phyloP scores from a whole-genome alignment of 2,329 filamentous ascomycete species.

The Penicillium capsulatum region DNA sequence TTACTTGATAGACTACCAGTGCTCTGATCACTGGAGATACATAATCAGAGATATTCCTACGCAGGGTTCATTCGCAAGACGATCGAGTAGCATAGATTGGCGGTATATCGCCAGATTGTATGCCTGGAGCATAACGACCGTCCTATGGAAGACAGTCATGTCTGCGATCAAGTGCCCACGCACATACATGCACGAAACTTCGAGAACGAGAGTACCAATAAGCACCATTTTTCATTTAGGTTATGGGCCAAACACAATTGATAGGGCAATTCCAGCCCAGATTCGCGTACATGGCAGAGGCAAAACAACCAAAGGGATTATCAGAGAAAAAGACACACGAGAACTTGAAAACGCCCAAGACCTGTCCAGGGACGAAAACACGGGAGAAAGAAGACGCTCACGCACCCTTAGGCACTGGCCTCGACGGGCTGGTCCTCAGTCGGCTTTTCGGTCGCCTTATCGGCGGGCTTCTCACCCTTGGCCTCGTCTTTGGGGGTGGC shows the following conservation, averaged over 20 bases:
- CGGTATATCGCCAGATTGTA: no score
- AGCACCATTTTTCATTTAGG: background rate
- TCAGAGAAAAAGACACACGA: constrained; percentile 3
- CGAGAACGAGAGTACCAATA: constrained; percentile 3
- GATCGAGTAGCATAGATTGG: no score
- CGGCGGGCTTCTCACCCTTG: constrained; percentile 30
- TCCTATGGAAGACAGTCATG: no score
- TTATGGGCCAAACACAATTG: background rate
- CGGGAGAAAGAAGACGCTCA: constrained; percentile 1
- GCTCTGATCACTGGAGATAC: no score
- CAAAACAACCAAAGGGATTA: background rate
- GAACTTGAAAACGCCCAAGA: constrained; percentile 8
- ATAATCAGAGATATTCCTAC: no score
- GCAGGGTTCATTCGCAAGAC: no score
- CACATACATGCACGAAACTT: background rate
- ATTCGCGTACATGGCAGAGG: background rate
- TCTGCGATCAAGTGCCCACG: no score
- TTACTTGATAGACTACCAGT: no score
- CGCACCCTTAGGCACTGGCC: constrained; percentile 22
- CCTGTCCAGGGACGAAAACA: constrained; percentile 6
- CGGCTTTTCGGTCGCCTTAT: constrained; percentile 17
- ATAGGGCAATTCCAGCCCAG: background rate
- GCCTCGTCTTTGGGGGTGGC: constrained; percentile 32
- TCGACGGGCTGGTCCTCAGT: constrained; percentile 26
- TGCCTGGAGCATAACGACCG: no score